Conservation (phyloP, 2,329 filamentous ascomycete species). For the Beauveria australis region DNA sequence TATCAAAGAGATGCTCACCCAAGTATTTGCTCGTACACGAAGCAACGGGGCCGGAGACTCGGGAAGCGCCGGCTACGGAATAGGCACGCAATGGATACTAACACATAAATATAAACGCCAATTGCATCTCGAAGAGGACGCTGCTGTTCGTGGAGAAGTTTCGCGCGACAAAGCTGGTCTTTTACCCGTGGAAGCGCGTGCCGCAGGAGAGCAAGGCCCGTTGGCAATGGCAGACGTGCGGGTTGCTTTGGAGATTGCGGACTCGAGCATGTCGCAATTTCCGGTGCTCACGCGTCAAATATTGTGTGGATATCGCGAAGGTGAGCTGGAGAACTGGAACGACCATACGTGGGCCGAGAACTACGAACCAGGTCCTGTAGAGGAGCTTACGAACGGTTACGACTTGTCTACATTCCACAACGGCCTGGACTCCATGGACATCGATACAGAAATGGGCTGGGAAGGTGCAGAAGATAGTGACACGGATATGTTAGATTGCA, state of each 20-base stretch:
- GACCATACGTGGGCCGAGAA: constrained; percentile 49
- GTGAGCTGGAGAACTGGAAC: constrained; percentile 61
- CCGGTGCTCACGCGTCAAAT: constrained; percentile 66
- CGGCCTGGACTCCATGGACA: constrained; percentile 50
- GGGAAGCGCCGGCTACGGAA: constrained; percentile 54
- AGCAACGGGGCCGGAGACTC: constrained; percentile 57
- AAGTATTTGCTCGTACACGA: constrained; percentile 55
- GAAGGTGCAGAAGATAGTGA: constrained; percentile 49
- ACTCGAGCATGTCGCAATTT: constrained; percentile 69
- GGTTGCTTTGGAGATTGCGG: constrained; percentile 66
- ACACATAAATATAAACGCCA: constrained; percentile 71
- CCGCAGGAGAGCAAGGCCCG: constrained; percentile 61
- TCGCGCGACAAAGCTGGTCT: constrained; percentile 67
- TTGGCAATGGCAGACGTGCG: constrained; percentile 72
- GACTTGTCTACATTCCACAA: constrained; percentile 35
- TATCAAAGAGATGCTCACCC: constrained; percentile 57
- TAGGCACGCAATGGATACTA: constrained; percentile 64
- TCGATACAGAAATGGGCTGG: constrained; percentile 53
- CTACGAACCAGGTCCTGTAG: constrained; percentile 19
- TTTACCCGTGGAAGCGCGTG: constrained; percentile 72
- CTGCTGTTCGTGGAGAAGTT: constrained; percentile 64
- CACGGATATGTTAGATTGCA: constrained; percentile 42
- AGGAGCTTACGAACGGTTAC: constrained; percentile 25
- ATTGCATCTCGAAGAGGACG: constrained; percentile 67
- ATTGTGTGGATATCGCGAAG: constrained; percentile 63